phyloP scores from a whole-genome alignment of 768 basidiomycete species.

The Leccinum boreale region DNA sequence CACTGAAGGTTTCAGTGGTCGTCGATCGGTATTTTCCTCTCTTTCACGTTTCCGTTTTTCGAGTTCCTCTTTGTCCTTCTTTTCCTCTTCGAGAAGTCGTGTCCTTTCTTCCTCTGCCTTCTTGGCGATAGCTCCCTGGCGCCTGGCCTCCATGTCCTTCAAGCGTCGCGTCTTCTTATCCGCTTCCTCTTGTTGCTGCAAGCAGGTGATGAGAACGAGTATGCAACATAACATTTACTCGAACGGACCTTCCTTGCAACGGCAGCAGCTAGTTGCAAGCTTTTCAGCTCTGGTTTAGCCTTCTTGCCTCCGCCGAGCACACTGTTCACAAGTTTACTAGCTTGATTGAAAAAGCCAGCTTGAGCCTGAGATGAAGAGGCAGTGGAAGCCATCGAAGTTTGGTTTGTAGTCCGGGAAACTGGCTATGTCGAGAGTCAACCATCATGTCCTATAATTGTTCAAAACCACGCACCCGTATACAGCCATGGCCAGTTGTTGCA shows the following conservation, averaged over 20 bases:
- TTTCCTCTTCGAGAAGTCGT: conserved; percentile 62
- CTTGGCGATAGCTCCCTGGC: conserved; percentile 65
- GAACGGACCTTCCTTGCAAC: conserved; percentile 82
- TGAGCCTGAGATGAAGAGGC: conserved; percentile 41
- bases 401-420: conserved; percentile 46
- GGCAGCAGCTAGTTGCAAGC: conserved; percentile 74
- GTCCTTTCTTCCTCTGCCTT: conserved; percentile 78
- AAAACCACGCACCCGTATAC: conserved; percentile 39
- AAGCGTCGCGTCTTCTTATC: conserved; percentile 73
- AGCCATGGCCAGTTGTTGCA: conserved; percentile 36
- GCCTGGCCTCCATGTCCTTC: conserved; percentile 80
- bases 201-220: conserved; percentile 4
- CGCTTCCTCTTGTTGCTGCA: conserved; percentile 84
- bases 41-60: conserved; percentile 81
- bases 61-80: conserved; percentile 66
- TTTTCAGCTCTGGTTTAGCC: conserved; percentile 73
- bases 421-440: conserved; percentile 15
- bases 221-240: background rate
- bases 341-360: conserved; percentile 64
- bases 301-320: conserved; percentile 72
- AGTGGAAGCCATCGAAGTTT: conserved; percentile 50
- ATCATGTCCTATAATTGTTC: background rate
- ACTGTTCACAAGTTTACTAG: conserved; percentile 64
- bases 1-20: conserved; percentile 46
- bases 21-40: conserved; percentile 72